A percentile compares a stretch with the other conserved stretches of the same genome.
These are phyloP conservation scores for Pyricularia grisea DNA, from an alignment of 2,329 filamentous ascomycete genomes.

Conservation along the genomic window DNA sequence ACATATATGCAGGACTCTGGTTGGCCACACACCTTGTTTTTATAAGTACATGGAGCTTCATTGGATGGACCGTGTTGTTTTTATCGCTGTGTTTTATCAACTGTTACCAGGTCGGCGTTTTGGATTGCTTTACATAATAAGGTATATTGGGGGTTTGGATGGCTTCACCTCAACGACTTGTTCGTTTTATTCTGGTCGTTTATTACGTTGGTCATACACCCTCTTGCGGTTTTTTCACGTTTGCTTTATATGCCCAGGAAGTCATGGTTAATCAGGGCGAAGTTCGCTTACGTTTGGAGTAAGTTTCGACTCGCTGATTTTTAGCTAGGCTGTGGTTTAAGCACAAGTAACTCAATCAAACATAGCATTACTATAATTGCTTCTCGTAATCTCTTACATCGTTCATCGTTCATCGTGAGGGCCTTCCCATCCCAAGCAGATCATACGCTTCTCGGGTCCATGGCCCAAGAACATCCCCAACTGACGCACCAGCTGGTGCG, in stretches of 20 bases:
- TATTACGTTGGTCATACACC: too few species aligned
- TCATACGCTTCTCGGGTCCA: slow-evolving; percentile 64
- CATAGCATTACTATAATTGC: neutral
- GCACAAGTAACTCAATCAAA: neutral
- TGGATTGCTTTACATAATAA: too few species aligned
- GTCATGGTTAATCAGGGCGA: neutral
- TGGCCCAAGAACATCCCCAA: slow-evolving; percentile 33
- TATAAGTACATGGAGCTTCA: too few species aligned
- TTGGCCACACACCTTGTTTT: too few species aligned
- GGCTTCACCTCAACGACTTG: neutral
- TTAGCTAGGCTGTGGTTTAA: neutral
- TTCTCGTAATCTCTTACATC: neutral
- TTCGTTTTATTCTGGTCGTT: neutral
- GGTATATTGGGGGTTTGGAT: too few species aligned
- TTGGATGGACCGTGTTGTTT: too few species aligned
- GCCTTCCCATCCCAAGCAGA: slow-evolving; percentile 51
- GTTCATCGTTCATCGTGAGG: slow-evolving; percentile 18
- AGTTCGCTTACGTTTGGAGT: neutral
- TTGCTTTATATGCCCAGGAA: neutral
- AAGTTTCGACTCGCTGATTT: neutral
- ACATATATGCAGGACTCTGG: too few species aligned
- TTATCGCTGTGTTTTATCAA: too few species aligned
- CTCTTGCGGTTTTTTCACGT: too few species aligned
- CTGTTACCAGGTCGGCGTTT: too few species aligned
- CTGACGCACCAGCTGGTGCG: slow-evolving; percentile 30